Conservation (phyloP, 2,329 filamentous ascomycete genomes). For the Pezicula radicicola region DNA sequence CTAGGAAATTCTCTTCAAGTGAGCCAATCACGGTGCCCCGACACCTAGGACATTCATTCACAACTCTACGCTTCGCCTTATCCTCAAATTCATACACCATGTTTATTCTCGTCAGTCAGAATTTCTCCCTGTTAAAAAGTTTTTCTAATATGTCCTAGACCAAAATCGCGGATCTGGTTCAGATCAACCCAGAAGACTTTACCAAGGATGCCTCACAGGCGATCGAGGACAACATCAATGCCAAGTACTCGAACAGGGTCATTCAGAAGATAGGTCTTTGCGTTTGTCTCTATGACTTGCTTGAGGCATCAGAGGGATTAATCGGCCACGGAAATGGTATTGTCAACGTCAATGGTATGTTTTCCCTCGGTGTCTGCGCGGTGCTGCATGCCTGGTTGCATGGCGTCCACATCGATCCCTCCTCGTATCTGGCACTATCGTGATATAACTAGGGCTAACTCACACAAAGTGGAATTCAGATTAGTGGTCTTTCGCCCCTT, state of each 20-base stretch:
- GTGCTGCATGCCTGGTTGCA: neutral
- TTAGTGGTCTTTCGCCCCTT: conserved; percentile 94
- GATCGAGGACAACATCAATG: conserved; percentile 95
- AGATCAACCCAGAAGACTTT: conserved; percentile 88
- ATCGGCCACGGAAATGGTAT: conserved; percentile 91
- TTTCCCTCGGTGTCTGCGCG: neutral
- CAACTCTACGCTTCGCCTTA: no score
- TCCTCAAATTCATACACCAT: conserved; percentile 25
- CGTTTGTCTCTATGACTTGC: conserved; percentile 87
- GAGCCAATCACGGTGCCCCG: no score
- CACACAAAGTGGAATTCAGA: conserved; percentile 75
- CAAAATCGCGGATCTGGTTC: conserved; percentile 90
- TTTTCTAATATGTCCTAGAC: conserved; percentile 52
- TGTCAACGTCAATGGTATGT: conserved; percentile 86
- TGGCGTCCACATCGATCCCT: neutral
- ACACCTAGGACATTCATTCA: no score
- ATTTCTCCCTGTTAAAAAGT: neutral
- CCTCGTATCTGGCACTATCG: no score
- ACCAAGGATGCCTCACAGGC: conserved; percentile 77
- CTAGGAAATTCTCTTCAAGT: no score
- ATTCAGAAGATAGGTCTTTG: conserved; percentile 94
- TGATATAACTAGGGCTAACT: no score
- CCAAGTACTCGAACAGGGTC: conserved; percentile 93
- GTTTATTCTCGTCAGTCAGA: conserved; percentile 45
- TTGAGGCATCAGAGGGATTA: conserved; percentile 86